These are phyloP conservation scores for Macadamia tetraphylla DNA, from an alignment of 164 flowering plant genomes.

Conservation along the genomic window DNA sequence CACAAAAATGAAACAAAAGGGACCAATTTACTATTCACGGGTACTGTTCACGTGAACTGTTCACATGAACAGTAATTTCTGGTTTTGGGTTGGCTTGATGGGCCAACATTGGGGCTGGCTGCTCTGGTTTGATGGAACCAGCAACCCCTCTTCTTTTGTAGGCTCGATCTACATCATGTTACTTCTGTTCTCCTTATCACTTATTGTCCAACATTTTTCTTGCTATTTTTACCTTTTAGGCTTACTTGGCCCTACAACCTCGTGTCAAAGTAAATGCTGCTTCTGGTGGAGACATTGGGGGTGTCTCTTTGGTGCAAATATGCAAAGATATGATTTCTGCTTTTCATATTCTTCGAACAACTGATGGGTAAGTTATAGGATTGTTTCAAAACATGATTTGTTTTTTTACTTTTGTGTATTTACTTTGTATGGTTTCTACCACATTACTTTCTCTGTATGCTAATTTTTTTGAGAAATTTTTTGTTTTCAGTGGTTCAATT, in stretches of 20 bases:
- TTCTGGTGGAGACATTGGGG: conserved; percentile 17
- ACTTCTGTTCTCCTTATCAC: not conserved
- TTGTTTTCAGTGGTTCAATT: not conserved
- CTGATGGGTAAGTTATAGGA: conserved; percentile 39
- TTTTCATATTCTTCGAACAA: conserved; percentile 40
- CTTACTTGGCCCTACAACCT: conserved; percentile 22
- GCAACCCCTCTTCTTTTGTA: too few relatives aligned
- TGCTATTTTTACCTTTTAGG: conserved; percentile 12
- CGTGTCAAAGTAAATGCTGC: conserved; percentile 10
- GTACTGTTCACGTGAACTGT: too few relatives aligned
- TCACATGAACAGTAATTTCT: too few relatives aligned
- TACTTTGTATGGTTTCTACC: not conserved
- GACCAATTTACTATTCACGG: too few relatives aligned
- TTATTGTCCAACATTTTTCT: not conserved
- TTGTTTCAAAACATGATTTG: not conserved
- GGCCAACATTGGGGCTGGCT: too few relatives aligned
- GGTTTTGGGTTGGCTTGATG: too few relatives aligned
- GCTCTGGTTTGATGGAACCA: too few relatives aligned
- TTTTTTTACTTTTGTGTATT: not conserved
- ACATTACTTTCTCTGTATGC: not conserved
- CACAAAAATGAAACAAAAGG: too few relatives aligned
- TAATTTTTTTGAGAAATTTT: not conserved
- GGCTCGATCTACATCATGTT: not conserved
- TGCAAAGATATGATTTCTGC: conserved; percentile 55
- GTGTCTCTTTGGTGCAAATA: conserved; percentile 34